A percentile compares a stretch with the other conserved stretches of the same genome.
These are phyloP conservation scores for Saccharomycopsis sp. DNA, from an alignment of 805 yeast genomes.

Conservation along the genomic window DNA sequence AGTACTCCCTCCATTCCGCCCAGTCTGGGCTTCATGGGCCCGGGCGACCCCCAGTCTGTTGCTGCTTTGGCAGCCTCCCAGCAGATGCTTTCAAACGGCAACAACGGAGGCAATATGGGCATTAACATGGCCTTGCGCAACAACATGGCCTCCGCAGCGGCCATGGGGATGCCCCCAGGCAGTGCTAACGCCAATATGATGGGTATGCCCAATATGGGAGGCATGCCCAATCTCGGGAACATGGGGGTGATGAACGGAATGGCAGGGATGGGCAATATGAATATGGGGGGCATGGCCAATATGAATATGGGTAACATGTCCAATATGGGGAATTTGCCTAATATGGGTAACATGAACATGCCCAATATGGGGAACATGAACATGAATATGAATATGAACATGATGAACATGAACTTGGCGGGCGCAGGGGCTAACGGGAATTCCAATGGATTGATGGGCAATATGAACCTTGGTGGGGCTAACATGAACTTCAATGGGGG, in stretches of 20 bases:
- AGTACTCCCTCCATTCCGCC: conserved; percentile 15
- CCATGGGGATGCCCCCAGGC: neutral
- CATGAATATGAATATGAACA: neutral
- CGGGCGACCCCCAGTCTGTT: conserved; percentile 5
- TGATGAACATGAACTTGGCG: neutral
- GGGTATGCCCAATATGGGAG: neutral
- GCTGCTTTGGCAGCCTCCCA: neutral
- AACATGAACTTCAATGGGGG: conserved; percentile 1
- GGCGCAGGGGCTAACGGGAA: neutral
- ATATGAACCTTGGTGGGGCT: neutral
- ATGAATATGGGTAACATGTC: neutral
- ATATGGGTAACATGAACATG: conserved; percentile 10
- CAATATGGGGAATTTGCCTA: neutral
- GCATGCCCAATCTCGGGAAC: conserved; percentile 1
- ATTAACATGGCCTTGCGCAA: neutral
- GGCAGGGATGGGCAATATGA: conserved; percentile 11
- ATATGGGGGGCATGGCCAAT: conserved; percentile 6
- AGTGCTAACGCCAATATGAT: neutral
- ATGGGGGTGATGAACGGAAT: neutral
- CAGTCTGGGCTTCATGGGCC: conserved; percentile 9
- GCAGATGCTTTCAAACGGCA: neutral
- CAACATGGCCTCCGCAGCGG: neutral
- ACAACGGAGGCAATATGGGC: neutral
- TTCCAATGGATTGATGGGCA: neutral
- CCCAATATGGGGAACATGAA: conserved; percentile 2